phyloP scores from a whole-genome alignment of 495 filamentous ascomycete genomes.

The Xanthoparmelia taractica region DNA sequence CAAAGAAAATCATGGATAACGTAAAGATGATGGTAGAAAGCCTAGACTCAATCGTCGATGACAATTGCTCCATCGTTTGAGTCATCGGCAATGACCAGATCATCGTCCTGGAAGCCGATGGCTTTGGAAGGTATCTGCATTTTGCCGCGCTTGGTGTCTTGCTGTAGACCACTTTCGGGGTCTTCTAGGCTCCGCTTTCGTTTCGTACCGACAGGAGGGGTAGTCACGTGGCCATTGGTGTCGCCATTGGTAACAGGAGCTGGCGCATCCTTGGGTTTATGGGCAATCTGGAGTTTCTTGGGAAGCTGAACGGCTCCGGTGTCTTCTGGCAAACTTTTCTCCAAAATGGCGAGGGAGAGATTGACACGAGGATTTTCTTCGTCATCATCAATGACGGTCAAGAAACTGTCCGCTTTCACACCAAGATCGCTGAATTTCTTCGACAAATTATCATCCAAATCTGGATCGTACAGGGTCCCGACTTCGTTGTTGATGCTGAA shows the following conservation, averaged over 20 bases:
- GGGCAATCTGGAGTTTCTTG: slow-evolving; percentile 42
- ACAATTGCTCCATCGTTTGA: slow-evolving; percentile 56
- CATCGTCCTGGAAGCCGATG: slow-evolving; percentile 31
- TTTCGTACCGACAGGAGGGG: slow-evolving; percentile 26
- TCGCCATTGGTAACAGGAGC: slow-evolving; percentile 19
- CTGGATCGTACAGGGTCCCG: slow-evolving; percentile 77
- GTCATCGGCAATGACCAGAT: slow-evolving; percentile 49
- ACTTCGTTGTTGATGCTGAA: slow-evolving; percentile 64
- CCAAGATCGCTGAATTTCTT: slow-evolving; percentile 77
- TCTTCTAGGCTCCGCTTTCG: slow-evolving; percentile 43
- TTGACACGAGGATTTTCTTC: slow-evolving; percentile 78
- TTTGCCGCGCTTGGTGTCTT: slow-evolving; percentile 40
- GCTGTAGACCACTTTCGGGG: slow-evolving; percentile 34
- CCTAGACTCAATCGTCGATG: slow-evolving; percentile 51
- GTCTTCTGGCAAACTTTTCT: slow-evolving; percentile 36
- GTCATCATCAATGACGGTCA: slow-evolving; percentile 79
- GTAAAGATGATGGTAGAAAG: slow-evolving; percentile 1
- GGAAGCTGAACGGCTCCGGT: slow-evolving; percentile 40
- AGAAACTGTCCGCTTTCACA: slow-evolving; percentile 59
- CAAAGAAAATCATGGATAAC: slow-evolving; percentile 7
- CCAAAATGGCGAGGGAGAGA: slow-evolving; percentile 57
- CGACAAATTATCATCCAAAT: slow-evolving; percentile 74
- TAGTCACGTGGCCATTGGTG: slow-evolving; percentile 21
- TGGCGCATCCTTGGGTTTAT: slow-evolving; percentile 38
- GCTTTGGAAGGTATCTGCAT: slow-evolving; percentile 22